Evolutionary conservation across 2,329 filamentous ascomycete species (phyloP).

Genomic region (Thermoascus crustaceus): DNA sequence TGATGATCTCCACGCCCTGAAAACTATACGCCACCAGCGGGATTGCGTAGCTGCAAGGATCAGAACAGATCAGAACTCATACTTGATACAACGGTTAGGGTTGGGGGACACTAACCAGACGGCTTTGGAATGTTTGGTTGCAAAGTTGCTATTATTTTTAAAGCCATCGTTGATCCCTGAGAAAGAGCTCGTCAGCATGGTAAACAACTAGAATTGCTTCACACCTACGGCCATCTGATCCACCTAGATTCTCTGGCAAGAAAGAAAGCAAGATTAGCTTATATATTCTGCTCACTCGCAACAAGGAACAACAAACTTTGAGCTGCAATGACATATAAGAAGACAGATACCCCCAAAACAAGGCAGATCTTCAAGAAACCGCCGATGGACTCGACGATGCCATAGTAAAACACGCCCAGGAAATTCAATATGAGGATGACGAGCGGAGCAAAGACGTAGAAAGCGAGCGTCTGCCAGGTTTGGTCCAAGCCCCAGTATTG

Average conservation of each 20-base stretch:
- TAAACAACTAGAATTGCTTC: background rate
- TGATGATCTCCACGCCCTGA: constrained; percentile 15
- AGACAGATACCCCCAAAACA: background rate
- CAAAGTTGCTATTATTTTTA: constrained; percentile 11
- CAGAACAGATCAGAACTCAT: background rate
- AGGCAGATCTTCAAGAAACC: constrained; percentile 6
- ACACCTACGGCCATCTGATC: constrained; percentile 5
- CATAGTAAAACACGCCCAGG: constrained; percentile 3
- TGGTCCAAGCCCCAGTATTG: constrained; percentile 8
- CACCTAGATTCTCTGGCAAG: constrained; percentile 1
- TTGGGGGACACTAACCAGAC: constrained; percentile 12
- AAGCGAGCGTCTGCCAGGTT: background rate
- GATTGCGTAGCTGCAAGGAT: constrained; percentile 10
- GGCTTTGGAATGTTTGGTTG: constrained; percentile 7
- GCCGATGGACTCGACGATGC: constrained; percentile 6
- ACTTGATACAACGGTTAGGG: background rate
- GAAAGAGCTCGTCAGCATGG: constrained; percentile 7
- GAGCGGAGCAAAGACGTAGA: constrained; percentile 1
- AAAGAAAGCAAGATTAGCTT: constrained; percentile 3
- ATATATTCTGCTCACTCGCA: background rate
- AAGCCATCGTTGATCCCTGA: constrained; percentile 2
- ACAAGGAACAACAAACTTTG: background rate
- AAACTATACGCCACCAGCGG: constrained; percentile 13
- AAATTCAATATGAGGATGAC: constrained; percentile 2
- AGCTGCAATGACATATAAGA: constrained; percentile 3